phyloP scores from a whole-genome alignment of 768 basidiomycete species.

The Hypholoma fasciculare region DNA sequence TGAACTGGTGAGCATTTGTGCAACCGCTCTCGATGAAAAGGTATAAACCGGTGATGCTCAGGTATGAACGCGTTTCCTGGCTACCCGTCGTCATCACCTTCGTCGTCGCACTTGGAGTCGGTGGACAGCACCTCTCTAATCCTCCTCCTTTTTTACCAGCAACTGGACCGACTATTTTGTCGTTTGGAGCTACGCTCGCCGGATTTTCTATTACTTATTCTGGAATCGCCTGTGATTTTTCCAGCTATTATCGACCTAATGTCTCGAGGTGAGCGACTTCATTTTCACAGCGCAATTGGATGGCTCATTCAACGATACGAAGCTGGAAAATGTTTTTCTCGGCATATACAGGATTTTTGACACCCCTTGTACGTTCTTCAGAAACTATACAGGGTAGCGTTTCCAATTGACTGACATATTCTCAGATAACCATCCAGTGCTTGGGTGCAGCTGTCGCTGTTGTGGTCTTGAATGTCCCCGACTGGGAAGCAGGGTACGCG shows the following conservation, averaged over 20 bases:
- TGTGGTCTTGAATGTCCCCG: conserved; percentile 53
- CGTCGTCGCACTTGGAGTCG: conserved; percentile 69
- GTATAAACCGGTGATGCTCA: conserved; percentile 11
- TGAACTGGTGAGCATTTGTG: conserved; percentile 38
- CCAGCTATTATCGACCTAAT: conserved; percentile 61
- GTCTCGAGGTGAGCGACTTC: conserved; percentile 48
- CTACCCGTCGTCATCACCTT: conserved; percentile 77
- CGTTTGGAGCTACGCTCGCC: conserved; percentile 70
- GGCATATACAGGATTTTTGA: conserved; percentile 66
- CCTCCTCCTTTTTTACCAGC: conserved; percentile 52
- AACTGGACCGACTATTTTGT: conserved; percentile 52
- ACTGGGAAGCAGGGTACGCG: conserved; percentile 61
- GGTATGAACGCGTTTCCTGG: conserved; percentile 77
- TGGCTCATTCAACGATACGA: not conserved
- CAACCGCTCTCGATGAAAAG: not conserved
- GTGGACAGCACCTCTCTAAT: conserved; percentile 65
- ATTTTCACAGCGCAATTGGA: not conserved
- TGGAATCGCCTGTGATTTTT: conserved; percentile 69
- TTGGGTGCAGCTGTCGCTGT: conserved; percentile 68
- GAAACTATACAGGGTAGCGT: not conserved
- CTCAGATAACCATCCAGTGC: conserved; percentile 42
- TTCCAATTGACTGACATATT: not conserved
- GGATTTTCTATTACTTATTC: conserved; percentile 73
- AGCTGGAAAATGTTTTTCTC: conserved; percentile 69
- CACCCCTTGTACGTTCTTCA: conserved; percentile 49